Evolutionary conservation across 108 stramenopile genomes (phyloP), one percentile per base, ranked within the genome.

Genomic region (Nitzschia sp.): DNA sequence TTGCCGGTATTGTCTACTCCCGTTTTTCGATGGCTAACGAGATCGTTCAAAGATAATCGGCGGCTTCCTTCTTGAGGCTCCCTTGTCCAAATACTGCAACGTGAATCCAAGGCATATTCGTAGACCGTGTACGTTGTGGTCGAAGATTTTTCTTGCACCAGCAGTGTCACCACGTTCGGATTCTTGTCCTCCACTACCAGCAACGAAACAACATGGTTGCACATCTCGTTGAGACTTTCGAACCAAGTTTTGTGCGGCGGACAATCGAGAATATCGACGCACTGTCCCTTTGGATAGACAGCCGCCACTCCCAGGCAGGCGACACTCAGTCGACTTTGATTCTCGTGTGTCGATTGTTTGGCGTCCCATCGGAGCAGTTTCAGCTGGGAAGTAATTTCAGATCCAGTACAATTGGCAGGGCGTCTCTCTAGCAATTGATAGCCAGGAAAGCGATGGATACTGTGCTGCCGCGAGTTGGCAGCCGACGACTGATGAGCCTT

Each of bases 1-100:
- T 93, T 88, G 19, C 88, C 89, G 0, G 89, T 90, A 69, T 93
- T 90, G 61, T 93, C 92, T 3, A 90, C 85, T 9, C 83, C 87
- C 53, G 70, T 58, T 36, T 53, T 64, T 15, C 83, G 75, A 67
- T 90, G 89, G 47, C 78, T 73, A 11, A 72, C 63, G 9, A 82
- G 65, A 55, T 74, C 71, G 19, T 64, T 48, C 1, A 80, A 54
- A 16, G 73, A 59, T 44, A 69, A 36, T 28, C 63, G 61, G n/a
- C n/a, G n/a, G n/a, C n/a, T n/a, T 0, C 13, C 58, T 45, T 73
- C 58, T 25, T 47, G 23, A 25, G 71, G 78, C 57, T 80, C 73
- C 34, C 78, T 27, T 19, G 71, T 80, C 53, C 34, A 74, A 13
- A 80, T 17, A 45, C 29, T 38, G 30, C 60, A 56, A 34, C 35